These are phyloP conservation scores for Uncinocarpus reesii DNA, from an alignment of 2,329 filamentous ascomycete species.

Conservation along the genomic window DNA sequence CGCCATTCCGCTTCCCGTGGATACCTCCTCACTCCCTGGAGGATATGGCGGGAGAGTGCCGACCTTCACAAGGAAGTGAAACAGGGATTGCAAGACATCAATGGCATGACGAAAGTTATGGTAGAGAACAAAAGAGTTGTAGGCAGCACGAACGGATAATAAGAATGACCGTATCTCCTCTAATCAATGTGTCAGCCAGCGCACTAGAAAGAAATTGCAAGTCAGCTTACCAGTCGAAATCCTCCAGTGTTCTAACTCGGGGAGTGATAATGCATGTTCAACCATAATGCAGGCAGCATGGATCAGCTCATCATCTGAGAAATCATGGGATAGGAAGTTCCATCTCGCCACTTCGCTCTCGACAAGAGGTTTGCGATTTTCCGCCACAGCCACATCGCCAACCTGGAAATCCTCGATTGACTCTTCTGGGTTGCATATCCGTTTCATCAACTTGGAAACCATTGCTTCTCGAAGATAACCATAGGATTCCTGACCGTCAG, in stretches of 20 bases:
- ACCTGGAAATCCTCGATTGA: slow-evolving; percentile 46
- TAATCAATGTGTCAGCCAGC: slow-evolving; percentile 25
- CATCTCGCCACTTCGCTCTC: slow-evolving; percentile 63
- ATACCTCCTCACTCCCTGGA: slow-evolving; percentile 24
- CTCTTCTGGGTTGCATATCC: slow-evolving; percentile 66
- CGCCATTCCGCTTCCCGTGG: slow-evolving; percentile 54
- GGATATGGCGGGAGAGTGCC: slow-evolving; percentile 64
- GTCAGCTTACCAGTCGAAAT: slow-evolving; percentile 58
- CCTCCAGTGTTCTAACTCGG: slow-evolving; percentile 69
- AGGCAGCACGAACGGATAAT: slow-evolving; percentile 80
- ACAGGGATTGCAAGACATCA: slow-evolving; percentile 88
- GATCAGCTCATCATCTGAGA: slow-evolving; percentile 80
- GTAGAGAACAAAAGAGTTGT: slow-evolving; percentile 92
- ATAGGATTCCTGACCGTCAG: slow-evolving; percentile 75
- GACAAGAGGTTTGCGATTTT: slow-evolving; percentile 56
- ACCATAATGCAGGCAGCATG: slow-evolving; percentile 81
- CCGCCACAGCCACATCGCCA: slow-evolving; percentile 56
- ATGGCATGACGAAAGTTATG: slow-evolving; percentile 98
- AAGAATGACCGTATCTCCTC: slow-evolving; percentile 77
- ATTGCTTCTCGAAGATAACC: slow-evolving; percentile 84
- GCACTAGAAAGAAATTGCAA: not conserved
- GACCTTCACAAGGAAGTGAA: slow-evolving; percentile 75
- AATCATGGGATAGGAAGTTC: slow-evolving; percentile 83
- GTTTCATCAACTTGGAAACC: slow-evolving; percentile 82
- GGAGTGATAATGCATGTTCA: slow-evolving; percentile 71